Evolutionary conservation across 1,139 yeast genomes (phyloP).

Genomic region (Debaryomycetaceae sp.): DNA sequence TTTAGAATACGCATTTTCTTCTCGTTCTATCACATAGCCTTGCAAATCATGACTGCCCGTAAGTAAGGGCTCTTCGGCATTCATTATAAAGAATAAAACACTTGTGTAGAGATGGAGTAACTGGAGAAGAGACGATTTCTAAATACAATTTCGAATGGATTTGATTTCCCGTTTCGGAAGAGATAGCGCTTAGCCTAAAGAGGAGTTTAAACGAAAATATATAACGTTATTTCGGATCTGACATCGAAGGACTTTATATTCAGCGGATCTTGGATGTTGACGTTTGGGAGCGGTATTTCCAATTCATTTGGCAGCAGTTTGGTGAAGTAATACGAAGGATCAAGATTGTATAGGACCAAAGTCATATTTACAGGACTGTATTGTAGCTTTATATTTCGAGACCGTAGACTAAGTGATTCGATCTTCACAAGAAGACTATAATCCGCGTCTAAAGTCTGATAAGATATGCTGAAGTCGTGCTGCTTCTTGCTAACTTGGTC

Average conservation of each 20-base stretch:
- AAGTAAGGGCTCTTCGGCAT: slow-evolving; percentile 30
- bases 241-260: slow-evolving; percentile 7
- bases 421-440: slow-evolving; percentile 10
- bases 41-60: slow-evolving; percentile 22
- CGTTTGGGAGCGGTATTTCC: slow-evolving; percentile 13
- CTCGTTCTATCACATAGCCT: slow-evolving; percentile 9
- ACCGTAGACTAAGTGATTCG: slow-evolving; percentile 3
- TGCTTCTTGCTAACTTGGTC: neutral
- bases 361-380: slow-evolving; percentile 1
- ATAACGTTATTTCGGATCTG: slow-evolving; percentile 7
- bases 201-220: slow-evolving; percentile 7
- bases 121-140: neutral
- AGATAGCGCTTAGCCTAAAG: neutral
- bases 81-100: slow-evolving; percentile 14
- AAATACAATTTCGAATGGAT: neutral
- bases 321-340: slow-evolving; percentile 7
- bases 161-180: neutral
- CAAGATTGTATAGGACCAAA: slow-evolving; percentile 2
- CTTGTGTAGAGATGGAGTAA: neutral
- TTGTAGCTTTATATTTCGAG: slow-evolving; percentile 1
- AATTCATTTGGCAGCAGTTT: slow-evolving; percentile 4
- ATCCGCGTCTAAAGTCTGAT: slow-evolving; percentile 4
- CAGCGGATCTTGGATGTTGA: neutral
- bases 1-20: slow-evolving; percentile 2
- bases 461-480: slow-evolving; percentile 8